Conservation (phyloP, 495 filamentous ascomycete genomes). For the Filosporella fistucella region DNA sequence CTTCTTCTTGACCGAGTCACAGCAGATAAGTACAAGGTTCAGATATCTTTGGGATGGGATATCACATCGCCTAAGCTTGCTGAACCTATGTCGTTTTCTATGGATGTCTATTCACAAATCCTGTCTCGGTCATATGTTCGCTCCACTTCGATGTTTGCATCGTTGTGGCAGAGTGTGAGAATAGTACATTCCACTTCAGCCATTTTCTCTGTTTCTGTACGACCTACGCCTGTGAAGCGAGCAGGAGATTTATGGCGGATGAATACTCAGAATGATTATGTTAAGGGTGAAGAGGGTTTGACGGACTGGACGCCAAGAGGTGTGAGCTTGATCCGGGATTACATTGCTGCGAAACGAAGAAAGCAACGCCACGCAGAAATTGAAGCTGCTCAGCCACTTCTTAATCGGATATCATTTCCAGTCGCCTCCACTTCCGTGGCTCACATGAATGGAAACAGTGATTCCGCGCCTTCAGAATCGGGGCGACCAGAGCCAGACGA, state of each 20-base stretch:
- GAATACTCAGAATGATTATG: conserved; percentile 89
- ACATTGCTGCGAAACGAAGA: conserved; percentile 64
- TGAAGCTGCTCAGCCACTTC: conserved; percentile 67
- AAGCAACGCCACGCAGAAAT: conserved; percentile 71
- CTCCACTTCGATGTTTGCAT: conserved; percentile 78
- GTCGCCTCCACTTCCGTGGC: conserved; percentile 2
- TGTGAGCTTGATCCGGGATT: conserved; percentile 82
- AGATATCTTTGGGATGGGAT: conserved; percentile 81
- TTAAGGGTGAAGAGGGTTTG: conserved; percentile 89
- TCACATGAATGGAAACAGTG: neutral
- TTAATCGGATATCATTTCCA: conserved; percentile 38
- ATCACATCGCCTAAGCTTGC: conserved; percentile 73
- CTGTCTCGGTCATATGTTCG: conserved; percentile 79
- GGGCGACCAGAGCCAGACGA: conserved; percentile 6
- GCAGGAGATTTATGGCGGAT: conserved; percentile 95
- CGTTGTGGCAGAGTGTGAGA: conserved; percentile 77
- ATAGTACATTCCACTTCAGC: conserved; percentile 82
- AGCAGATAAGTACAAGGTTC: conserved; percentile 84
- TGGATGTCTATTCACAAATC: conserved; percentile 76
- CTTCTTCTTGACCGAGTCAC: conserved; percentile 85
- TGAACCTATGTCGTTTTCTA: conserved; percentile 77
- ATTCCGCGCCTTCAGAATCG: neutral
- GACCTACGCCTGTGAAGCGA: conserved; percentile 82
- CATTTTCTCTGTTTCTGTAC: conserved; percentile 81
- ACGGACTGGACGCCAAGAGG: conserved; percentile 82